A percentile compares a stretch with the other conserved stretches of the same genome.
Evolutionary conservation across 1,284 basidiomycete species (phyloP).

Genomic region (Cryptococcus floricola): DNA sequence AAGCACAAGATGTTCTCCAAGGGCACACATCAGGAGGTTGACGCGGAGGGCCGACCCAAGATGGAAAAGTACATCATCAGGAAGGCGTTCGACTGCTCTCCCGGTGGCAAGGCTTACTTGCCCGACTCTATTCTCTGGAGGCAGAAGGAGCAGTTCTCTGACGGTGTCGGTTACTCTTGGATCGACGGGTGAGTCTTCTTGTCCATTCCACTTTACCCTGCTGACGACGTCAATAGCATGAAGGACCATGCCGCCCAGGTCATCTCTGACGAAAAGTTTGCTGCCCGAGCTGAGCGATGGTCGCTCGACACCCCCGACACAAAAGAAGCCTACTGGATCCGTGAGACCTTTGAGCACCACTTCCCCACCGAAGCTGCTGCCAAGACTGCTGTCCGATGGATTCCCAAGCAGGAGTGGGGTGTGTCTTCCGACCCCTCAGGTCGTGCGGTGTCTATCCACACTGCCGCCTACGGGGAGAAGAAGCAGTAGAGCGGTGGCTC

Average conservation of each 20-base stretch:
- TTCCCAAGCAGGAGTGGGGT: slow-evolving; percentile 94
- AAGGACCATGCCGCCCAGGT: slow-evolving; percentile 76
- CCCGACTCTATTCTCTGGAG: slow-evolving; percentile 95
- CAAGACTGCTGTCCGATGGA: slow-evolving; percentile 88
- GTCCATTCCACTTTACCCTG: neutral
- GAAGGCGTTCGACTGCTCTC: slow-evolving; percentile 90
- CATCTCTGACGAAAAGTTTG: slow-evolving; percentile 80
- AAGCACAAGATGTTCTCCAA: slow-evolving; percentile 89
- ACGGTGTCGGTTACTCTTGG: slow-evolving; percentile 99
- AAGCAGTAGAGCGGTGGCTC: neutral
- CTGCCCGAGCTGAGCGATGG: slow-evolving; percentile 72
- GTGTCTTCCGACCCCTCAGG: slow-evolving; percentile 93
- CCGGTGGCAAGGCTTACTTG: slow-evolving; percentile 82
- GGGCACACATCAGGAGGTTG: slow-evolving; percentile 67
- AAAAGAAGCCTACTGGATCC: slow-evolving; percentile 94
- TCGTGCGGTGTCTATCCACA: slow-evolving; percentile 91
- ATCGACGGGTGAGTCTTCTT: slow-evolving; percentile 76
- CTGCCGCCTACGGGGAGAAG: slow-evolving; percentile 66
- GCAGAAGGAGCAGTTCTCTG: slow-evolving; percentile 99
- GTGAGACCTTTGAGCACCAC: slow-evolving; percentile 85
- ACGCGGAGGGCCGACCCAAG: slow-evolving; percentile 76
- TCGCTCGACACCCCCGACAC: slow-evolving; percentile 83
- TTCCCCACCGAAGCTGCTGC: slow-evolving; percentile 86
- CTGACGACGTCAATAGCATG: slow-evolving; percentile 57
- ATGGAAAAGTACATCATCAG: slow-evolving; percentile 99